phyloP scores from a whole-genome alignment of 148 eudicot species.

The Rhododendron henanense region DNA sequence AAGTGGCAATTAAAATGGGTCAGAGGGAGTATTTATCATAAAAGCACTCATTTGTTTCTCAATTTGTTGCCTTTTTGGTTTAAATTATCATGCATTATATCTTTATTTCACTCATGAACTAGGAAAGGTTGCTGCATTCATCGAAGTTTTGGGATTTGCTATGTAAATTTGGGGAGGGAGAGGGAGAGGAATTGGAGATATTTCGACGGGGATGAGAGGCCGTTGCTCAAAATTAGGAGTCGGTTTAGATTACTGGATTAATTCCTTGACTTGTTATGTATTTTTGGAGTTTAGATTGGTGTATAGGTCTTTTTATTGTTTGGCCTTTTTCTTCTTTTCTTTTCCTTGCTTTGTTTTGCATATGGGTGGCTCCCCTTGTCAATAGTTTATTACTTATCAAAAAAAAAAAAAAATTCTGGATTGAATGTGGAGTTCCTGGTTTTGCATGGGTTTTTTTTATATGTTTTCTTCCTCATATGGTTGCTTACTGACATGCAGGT shows the following conservation, averaged over 20 bases:
- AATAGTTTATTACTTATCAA: too few relatives aligned
- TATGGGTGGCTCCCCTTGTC: background rate
- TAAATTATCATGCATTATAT: background rate
- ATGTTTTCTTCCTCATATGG: conserved; percentile 1
- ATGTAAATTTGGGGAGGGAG: background rate
- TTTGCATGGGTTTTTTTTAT: background rate
- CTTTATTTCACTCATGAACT: background rate
- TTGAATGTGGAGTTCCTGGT: background rate
- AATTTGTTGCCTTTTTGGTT: background rate
- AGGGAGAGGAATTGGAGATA: background rate
- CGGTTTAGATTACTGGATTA: background rate
- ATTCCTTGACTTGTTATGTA: too few relatives aligned
- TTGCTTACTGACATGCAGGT: conserved; percentile 49
- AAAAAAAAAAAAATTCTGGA: background rate
- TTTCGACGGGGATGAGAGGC: background rate
- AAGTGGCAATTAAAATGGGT: background rate
- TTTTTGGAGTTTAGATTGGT: background rate
- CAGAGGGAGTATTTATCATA: background rate
- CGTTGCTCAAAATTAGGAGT: background rate
- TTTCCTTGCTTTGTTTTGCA: background rate
- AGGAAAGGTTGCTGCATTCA: background rate
- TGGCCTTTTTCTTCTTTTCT: background rate
- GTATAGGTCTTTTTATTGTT: background rate
- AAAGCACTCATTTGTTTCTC: background rate
- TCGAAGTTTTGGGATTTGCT: background rate